Evolutionary conservation across 2,329 filamentous ascomycete genomes (phyloP).

Genomic region (Pseudocercospora musae): DNA sequence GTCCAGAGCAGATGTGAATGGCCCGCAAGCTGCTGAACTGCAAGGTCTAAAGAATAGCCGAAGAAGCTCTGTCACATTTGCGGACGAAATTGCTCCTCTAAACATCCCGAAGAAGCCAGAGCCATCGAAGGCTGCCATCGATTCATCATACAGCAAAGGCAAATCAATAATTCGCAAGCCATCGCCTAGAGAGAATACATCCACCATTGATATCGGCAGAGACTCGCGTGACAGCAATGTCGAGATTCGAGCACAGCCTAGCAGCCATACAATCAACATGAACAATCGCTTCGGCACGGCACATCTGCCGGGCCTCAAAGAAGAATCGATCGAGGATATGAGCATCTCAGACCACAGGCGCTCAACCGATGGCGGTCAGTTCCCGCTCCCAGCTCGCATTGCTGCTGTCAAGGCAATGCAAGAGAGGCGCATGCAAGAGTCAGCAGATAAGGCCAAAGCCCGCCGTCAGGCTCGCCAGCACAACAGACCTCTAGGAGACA

Average conservation of each 20-base stretch:
- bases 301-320: conserved; percentile 46
- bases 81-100: conserved; percentile 36
- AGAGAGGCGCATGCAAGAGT: conserved; percentile 33
- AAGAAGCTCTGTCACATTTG: conserved; percentile 33
- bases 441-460: conserved; percentile 31
- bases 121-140: conserved; percentile 16
- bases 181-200: conserved; percentile 26
- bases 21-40: conserved; percentile 21
- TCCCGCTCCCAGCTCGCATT: conserved; percentile 34
- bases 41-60: conserved; percentile 17
- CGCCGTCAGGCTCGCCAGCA: conserved; percentile 31
- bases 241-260: conserved; percentile 26
- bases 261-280: conserved; percentile 20
- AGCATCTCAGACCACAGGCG: conserved; percentile 35
- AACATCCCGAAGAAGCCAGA: conserved; percentile 33
- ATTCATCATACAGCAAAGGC: conserved; percentile 21
- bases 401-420: conserved; percentile 38
- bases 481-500: conserved; percentile 36
- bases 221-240: conserved; percentile 26
- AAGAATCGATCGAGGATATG: conserved; percentile 49
- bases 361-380: conserved; percentile 22
- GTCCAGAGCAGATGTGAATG: conserved; percentile 17
- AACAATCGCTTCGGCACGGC: conserved; percentile 30
- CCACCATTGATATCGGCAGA: conserved; percentile 16
- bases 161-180: conserved; percentile 30